Evolutionary conservation across 1,284 basidiomycete genomes (phyloP), one percentile per base, ranked within the genome.

Genomic region (Porogramme epimiltina): DNA sequence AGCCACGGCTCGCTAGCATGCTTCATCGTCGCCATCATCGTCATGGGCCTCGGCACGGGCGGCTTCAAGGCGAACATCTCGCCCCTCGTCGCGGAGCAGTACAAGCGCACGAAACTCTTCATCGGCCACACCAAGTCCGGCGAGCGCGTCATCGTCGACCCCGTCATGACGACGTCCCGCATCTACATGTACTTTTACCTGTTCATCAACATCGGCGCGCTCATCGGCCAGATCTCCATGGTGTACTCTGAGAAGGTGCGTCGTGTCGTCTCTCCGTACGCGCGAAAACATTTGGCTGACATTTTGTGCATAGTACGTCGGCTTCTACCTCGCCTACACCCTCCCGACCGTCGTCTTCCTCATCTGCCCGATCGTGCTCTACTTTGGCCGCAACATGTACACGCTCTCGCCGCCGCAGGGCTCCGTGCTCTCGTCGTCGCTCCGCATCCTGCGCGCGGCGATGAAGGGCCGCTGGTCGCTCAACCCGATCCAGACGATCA

Each of bases 121-220:
- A 70, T 89, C 26, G 50, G 64, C 3, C 80, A 76, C 3, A 79
- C 77, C 2, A 78, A 75, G 55, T 72, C 66, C 19, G 91, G 91
- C 41, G 87, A 93, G 68, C 76, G 84, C 31, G 90, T 95, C 48
- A 85, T 95, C 55, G 82, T 94, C 31, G 91, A 95, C 66, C 93
- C 93, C 0, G 67, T 75, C 0, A 62, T 88, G 62, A 95, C 93
- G 1, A 77, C 84, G 3, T 74, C 84, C 11, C 77, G 85, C 47
- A 82, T 89, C 38, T 91, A 88, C 68, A 87, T 89, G 85, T 89
- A 87, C 64, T 91, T 89, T 66, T 91, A 91, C 66, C 73, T 89
- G 52, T 87, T 89, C 69, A 88, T 89, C 67, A 93, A 93, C 66
- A 69, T 91, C 50, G 90, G 91, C 4, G 82, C 90, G 0, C 73